Percentiles rank a stretch among this genome's conserved stretches.
These are phyloP conservation scores for Botrytis hyacinthi DNA, from an alignment of 2,329 filamentous ascomycete genomes.

Conservation along the genomic window DNA sequence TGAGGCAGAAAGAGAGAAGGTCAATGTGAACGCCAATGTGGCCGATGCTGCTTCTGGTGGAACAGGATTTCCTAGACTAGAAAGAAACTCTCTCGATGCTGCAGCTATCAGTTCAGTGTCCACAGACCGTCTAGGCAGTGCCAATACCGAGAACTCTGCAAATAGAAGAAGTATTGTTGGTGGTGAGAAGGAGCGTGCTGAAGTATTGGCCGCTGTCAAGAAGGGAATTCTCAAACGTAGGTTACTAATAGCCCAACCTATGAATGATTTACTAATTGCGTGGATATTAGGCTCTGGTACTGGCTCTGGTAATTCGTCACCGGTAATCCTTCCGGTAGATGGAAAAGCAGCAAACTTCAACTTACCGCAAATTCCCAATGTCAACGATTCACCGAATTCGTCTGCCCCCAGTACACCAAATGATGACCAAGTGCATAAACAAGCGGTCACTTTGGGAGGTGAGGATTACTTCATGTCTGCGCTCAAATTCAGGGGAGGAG, in stretches of 20 bases:
- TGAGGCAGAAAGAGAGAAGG: constrained; percentile 80
- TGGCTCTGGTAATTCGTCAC: constrained; percentile 64
- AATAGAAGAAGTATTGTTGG: constrained; percentile 86
- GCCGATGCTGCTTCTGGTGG: constrained; percentile 66
- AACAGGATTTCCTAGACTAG: constrained; percentile 80
- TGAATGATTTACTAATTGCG: constrained; percentile 36
- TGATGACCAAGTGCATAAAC: constrained; percentile 69
- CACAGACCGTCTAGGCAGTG: constrained; percentile 53
- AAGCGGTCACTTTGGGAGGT: constrained; percentile 66
- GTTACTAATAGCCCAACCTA: constrained; percentile 33
- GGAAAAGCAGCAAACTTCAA: constrained; percentile 51
- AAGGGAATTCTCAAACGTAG: constrained; percentile 94
- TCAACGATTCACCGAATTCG: constrained; percentile 75
- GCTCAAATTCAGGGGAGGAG: constrained; percentile 68
- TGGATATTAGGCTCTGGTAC: constrained; percentile 38
- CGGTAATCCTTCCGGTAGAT: constrained; percentile 63
- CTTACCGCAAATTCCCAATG: constrained; percentile 59
- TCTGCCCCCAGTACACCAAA: constrained; percentile 85
- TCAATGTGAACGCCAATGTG: constrained; percentile 72
- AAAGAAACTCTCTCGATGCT: constrained; percentile 76
- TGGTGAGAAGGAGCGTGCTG: constrained; percentile 83
- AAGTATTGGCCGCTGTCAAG: constrained; percentile 86
- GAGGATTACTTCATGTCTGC: constrained; percentile 89
- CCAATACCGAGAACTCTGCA: constrained; percentile 58
- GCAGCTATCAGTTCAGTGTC: constrained; percentile 46